These are phyloP conservation scores for Halophytophthora polymorphica DNA, from an alignment of 352 stramenopile species.

Conservation along the genomic window DNA sequence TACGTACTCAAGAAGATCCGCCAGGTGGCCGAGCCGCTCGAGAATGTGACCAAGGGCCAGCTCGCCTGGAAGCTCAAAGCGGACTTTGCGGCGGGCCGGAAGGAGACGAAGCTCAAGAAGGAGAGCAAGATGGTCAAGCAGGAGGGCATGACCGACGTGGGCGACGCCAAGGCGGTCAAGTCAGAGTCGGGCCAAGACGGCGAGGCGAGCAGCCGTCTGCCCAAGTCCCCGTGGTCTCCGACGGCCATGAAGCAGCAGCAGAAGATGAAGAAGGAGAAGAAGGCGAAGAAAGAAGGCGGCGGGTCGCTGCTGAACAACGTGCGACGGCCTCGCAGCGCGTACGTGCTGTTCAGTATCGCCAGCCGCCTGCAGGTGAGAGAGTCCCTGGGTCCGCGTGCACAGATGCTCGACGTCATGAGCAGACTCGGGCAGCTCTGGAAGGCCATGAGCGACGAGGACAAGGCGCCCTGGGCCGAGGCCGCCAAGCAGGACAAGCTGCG, in stretches of 20 bases:
- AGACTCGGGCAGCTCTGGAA: slow-evolving; percentile 57
- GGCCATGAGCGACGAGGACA: slow-evolving; percentile 48
- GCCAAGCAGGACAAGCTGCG: slow-evolving; percentile 55
- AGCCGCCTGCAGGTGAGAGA: slow-evolving; percentile 54
- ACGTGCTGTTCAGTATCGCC: slow-evolving; percentile 68
- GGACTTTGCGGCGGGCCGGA: slow-evolving; percentile 25
- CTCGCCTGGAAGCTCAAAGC: slow-evolving; percentile 54
- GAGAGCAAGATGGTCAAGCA: slow-evolving; percentile 45
- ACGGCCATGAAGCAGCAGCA: slow-evolving; percentile 64
- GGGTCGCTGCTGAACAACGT: slow-evolving; percentile 16
- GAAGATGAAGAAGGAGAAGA: slow-evolving; percentile 44
- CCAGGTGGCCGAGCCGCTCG: slow-evolving; percentile 52
- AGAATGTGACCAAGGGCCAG: slow-evolving; percentile 43
- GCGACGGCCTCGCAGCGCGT: slow-evolving; percentile 55
- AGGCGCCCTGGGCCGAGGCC: slow-evolving; percentile 54
- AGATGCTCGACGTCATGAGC: slow-evolving; percentile 64
- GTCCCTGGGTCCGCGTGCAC: slow-evolving; percentile 32
- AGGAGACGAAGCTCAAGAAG: slow-evolving; percentile 32
- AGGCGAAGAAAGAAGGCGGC: slow-evolving; percentile 28
- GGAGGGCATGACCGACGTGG: slow-evolving; percentile 40
- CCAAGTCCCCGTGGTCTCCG: slow-evolving; percentile 62
- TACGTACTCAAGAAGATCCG: slow-evolving; percentile 76
- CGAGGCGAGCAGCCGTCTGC: slow-evolving; percentile 28
- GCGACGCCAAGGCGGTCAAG: slow-evolving; percentile 21
- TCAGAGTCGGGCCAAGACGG: slow-evolving; percentile 15